phyloP scores from a whole-genome alignment of 768 basidiomycete species.

The Mrakia gelida region DNA sequence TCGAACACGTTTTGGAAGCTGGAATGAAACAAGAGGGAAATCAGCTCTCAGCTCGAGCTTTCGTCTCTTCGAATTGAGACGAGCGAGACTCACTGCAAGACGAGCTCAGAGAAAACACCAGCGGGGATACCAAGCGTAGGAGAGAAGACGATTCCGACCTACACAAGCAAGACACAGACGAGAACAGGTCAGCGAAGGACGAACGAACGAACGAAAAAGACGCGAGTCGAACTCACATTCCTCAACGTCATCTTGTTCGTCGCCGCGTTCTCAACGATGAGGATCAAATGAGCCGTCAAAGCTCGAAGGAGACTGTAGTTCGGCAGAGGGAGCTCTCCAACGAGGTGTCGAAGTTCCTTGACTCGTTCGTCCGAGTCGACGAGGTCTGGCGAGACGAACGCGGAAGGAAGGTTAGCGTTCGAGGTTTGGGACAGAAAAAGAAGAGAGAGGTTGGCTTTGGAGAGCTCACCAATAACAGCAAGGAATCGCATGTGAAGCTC shows the following conservation, averaged over 20 bases:
- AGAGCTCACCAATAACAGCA: constrained; percentile 78
- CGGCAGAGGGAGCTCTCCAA: constrained; percentile 77
- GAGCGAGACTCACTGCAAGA: constrained; percentile 67
- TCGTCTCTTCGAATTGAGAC: neutral
- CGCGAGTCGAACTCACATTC: constrained; percentile 52
- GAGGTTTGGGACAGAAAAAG: neutral
- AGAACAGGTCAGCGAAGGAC: neutral
- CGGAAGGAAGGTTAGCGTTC: constrained; percentile 28
- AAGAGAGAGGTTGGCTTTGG: too few species aligned
- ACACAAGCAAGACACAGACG: neutral
- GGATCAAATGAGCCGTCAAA: constrained; percentile 87
- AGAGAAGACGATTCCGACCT: constrained; percentile 89
- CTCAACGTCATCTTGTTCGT: constrained; percentile 98
- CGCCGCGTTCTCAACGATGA: constrained; percentile 83
- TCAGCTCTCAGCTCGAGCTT: neutral
- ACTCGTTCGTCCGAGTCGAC: constrained; percentile 84
- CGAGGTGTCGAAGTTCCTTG: constrained; percentile 75
- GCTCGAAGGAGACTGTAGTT: constrained; percentile 94
- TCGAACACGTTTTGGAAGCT: constrained; percentile 26
- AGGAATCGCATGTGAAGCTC: constrained; percentile 89
- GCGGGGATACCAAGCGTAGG: constrained; percentile 98
- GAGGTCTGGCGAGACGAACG: constrained; percentile 59
- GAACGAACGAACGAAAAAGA: neutral
- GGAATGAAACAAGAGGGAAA: neutral
- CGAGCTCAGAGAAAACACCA: constrained; percentile 89